Base-by-base conservation (phyloP, 1,284 basidiomycete species). In the Ustilago hordei region DNA sequence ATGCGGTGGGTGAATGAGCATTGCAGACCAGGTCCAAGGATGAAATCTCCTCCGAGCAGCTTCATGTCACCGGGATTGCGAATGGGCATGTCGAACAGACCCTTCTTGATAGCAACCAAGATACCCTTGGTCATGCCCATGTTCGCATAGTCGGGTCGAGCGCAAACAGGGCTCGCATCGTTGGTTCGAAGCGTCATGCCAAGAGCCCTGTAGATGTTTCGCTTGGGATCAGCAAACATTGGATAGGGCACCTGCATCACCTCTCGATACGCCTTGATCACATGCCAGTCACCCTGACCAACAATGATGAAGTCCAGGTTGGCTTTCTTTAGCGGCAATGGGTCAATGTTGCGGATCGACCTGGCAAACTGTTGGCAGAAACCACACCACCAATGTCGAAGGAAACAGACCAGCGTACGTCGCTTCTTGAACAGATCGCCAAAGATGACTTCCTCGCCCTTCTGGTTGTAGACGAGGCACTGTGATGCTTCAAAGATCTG, bases 1-100 rank as follows among this genome's bases (percentile, higher is more conserved):
- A 81, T 79, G 45, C 75, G 68, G 59, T 78, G 76, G n/a, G 80
- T 45, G 48, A 64, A 69, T 63, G 75, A 70, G 73, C 38, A 64
- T 52, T 56, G 64, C n/a, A 85, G 68, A 4, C 74, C 91, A 54
- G 92, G 92, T 31, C 92, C 92, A 60, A 96, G 89, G 32, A 95
- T 90, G 82, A 95, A 95, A 87, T 95, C 94, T 31, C 94, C 94
- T 17, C 94, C 94, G 35, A 95, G 89, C 86, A 95, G 92, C 57
- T 88, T 86, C 53, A 90, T 87, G 81, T 94, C 91, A 0, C 94
- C 94, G 1, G 92, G 92, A 63, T 90, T 91, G 85, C 91, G 91
- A 11, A 95, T 88, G 0, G 93, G 92, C 90, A 94, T 91, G 39
- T 92, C 84, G 55, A 83, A 79, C 67, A 87, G 35, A 78, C 87